phyloP scores from a whole-genome alignment of 2,329 filamentous ascomycete species.

The Phaeosphaeria sp. region DNA sequence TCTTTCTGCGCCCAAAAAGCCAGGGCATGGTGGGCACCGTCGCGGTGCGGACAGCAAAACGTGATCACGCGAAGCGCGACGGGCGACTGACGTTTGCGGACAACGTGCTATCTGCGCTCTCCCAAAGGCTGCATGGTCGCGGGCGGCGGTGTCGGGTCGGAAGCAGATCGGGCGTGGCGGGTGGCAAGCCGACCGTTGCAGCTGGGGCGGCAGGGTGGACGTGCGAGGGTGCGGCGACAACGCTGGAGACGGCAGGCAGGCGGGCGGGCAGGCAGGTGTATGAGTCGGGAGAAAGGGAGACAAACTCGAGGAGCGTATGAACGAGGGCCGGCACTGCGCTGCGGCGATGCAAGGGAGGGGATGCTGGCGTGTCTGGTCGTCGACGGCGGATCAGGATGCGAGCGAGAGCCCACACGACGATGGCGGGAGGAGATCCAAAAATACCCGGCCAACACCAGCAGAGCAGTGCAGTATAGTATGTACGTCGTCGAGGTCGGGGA shows the following conservation, averaged over 20 bases:
- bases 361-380: not conserved
- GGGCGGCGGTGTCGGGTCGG: constrained; percentile 4
- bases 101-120: constrained; percentile 21
- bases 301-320: not conserved
- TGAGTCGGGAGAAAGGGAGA: not conserved
- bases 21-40: constrained; percentile 68
- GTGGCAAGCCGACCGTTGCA: not conserved
- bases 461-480: not conserved
- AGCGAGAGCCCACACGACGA: constrained; percentile 1
- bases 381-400: constrained; percentile 1
- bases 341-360: constrained; percentile 7
- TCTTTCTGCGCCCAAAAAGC: constrained; percentile 76
- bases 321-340: not conserved
- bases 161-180: not conserved
- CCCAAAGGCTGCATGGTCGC: constrained; percentile 7
- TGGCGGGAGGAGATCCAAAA: constrained; percentile 3
- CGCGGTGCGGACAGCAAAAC: constrained; percentile 8
- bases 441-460: not conserved
- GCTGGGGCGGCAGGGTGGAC: not conserved
- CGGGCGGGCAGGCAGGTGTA: not conserved
- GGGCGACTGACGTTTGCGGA: constrained; percentile 16
- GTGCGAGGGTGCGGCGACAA: not conserved
- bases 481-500: not conserved
- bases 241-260: not conserved
- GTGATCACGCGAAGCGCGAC: constrained; percentile 30